These are phyloP conservation scores for Mycena kentingensis DNA, from an alignment of 768 basidiomycete genomes.

Conservation along the genomic window DNA sequence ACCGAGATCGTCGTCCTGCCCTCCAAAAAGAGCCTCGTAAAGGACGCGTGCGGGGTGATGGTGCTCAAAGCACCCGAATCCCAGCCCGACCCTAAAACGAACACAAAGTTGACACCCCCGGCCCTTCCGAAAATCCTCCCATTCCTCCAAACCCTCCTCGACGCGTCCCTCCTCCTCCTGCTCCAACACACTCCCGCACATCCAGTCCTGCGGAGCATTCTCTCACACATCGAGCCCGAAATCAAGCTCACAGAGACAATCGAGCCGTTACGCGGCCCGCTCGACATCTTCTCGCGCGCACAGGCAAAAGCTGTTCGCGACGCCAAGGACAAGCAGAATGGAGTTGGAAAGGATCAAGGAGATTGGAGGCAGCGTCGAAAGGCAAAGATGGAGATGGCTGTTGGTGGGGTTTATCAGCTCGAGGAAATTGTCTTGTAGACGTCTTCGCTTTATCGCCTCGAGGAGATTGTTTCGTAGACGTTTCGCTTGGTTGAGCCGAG, in stretches of 20 bases:
- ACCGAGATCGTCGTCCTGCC: slow-evolving; percentile 42
- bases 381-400: slow-evolving; percentile 51
- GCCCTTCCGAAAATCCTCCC: slow-evolving; percentile 48
- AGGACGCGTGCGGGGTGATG: slow-evolving; percentile 44
- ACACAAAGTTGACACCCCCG: too few species aligned
- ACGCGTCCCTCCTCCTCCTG: slow-evolving; percentile 69
- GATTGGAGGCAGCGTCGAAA: slow-evolving; percentile 60
- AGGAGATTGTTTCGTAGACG: background rate
- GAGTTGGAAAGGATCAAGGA: slow-evolving; percentile 31
- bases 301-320: slow-evolving; percentile 53
- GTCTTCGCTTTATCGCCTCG: too few species aligned
- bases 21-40: slow-evolving; percentile 38
- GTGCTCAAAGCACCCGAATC: slow-evolving; percentile 30
- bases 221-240: slow-evolving; percentile 57
- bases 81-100: slow-evolving; percentile 22
- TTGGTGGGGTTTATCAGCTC: slow-evolving; percentile 66
- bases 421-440: slow-evolving; percentile 64
- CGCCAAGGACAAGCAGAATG: slow-evolving; percentile 35
- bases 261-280: slow-evolving; percentile 58
- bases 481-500: too few species aligned
- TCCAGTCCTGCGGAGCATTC: slow-evolving; percentile 48
- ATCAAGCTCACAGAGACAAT: slow-evolving; percentile 49
- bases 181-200: slow-evolving; percentile 67
- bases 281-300: slow-evolving; percentile 63
- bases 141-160: slow-evolving; percentile 68